phyloP scores from a whole-genome alignment of 768 basidiomycete genomes.

The Pulveroboletus ravenelii region DNA sequence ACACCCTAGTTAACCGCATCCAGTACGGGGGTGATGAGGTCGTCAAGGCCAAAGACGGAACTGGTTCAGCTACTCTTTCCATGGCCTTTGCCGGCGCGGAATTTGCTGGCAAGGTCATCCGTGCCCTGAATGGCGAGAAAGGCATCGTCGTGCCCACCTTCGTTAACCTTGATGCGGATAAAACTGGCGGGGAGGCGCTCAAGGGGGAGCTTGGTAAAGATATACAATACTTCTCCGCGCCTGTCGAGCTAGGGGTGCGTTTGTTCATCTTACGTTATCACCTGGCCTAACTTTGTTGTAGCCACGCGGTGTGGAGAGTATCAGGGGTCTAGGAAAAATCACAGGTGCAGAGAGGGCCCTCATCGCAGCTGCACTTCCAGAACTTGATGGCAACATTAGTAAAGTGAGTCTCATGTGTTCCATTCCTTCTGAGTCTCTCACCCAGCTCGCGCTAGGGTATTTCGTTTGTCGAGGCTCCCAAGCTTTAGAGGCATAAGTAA shows the following conservation, averaged over 20 bases:
- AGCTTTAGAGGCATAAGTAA: conserved; percentile 19
- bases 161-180: conserved; percentile 73
- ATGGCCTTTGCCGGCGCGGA: conserved; percentile 95
- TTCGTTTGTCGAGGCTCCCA: conserved; percentile 23
- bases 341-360: conserved; percentile 71
- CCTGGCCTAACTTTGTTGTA: conserved; percentile 28
- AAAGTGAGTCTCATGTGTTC: conserved; percentile 43
- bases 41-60: conserved; percentile 92
- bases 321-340: conserved; percentile 73
- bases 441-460: conserved; percentile 18
- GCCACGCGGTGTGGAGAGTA: conserved; percentile 78
- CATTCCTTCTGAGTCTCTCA: neutral
- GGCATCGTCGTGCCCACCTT: conserved; percentile 81
- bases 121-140: conserved; percentile 83
- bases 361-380: conserved; percentile 75
- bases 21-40: conserved; percentile 98
- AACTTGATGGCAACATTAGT: conserved; percentile 68
- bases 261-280: neutral
- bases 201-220: conserved; percentile 71
- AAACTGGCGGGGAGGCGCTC: conserved; percentile 65
- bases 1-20: conserved; percentile 73
- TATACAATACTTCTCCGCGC: conserved; percentile 85
- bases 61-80: conserved; percentile 91
- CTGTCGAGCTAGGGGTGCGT: conserved; percentile 81
- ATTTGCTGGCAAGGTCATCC: conserved; percentile 79